Evolutionary conservation across 345 rosid genomes (phyloP), one percentile per base, ranked within the genome.

Genomic region (Populus nigra): DNA sequence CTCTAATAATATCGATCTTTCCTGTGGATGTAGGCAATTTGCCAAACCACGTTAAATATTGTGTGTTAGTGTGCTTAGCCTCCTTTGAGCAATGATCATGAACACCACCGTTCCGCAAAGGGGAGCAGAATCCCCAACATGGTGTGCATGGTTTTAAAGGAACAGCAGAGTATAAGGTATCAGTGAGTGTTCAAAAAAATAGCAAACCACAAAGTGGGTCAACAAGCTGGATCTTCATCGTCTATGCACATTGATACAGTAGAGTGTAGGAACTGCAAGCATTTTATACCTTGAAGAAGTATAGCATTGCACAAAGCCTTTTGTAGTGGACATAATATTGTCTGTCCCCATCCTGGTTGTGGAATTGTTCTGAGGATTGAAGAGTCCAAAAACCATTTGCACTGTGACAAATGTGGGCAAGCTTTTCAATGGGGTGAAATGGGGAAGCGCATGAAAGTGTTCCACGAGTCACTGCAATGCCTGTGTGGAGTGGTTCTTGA

Each of bases 401-500:
- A 94, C 77, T 96, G 99, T 47, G 90, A 88, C 25, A 92, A 90
- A 78, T 96, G 99, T 67, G 99, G 97, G 76, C 85, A 88, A 80
- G 91, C 93, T 20, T 85, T 94, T 78, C 99, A 94, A 53, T 79
- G 27, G 38, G 90, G 82, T 69, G 99, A 96, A 88, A 87, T 96
- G 88, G 97, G 91, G 80, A 94, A 96, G 85, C 98, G 94, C 80
- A 77, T 91, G 90, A 92, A 90, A 85, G 95, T 94, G 75, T 92
- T 90, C 72, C 99, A 94, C 22, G 98, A 93, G 80, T 97, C 98
- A 4, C 84, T 86, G 75, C 85, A 76, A 69, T 96, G 99, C 77
- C 90, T 93, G 25, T 92, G 99, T 9, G 99, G 99, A 23, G 83
- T 81, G 20, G 84, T 88, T 68, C 95, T 93, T 3, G 97, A 91